These are phyloP conservation scores for Yamadazyma buinensis DNA, from an alignment of 1,139 yeast species.

Conservation along the genomic window DNA sequence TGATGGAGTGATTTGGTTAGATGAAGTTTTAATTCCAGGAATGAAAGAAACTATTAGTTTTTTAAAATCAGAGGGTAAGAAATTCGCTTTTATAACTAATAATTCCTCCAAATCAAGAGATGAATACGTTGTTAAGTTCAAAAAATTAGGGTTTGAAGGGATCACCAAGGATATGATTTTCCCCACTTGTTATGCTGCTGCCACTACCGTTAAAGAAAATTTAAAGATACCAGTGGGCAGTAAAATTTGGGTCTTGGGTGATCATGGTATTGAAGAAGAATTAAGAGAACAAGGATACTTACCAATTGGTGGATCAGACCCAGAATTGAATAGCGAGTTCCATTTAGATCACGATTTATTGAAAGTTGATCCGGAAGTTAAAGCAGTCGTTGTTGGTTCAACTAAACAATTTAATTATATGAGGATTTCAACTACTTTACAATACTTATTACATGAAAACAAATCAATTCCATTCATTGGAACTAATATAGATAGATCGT, in stretches of 20 bases:
- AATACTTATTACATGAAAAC: constrained; percentile 31
- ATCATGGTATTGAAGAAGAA: constrained; percentile 75
- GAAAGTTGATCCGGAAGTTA: constrained; percentile 35
- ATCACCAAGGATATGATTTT: constrained; percentile 27
- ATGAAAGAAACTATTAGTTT: constrained; percentile 63
- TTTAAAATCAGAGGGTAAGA: constrained; percentile 38
- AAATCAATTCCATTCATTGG: constrained; percentile 37
- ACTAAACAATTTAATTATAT: constrained; percentile 37
- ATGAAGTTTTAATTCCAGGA: constrained; percentile 67
- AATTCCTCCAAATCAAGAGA: constrained; percentile 37
- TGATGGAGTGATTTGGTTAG: constrained; percentile 93
- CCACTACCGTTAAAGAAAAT: constrained; percentile 20
- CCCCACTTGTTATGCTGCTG: constrained; percentile 41
- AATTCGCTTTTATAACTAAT: constrained; percentile 36
- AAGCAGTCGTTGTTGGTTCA: constrained; percentile 41
- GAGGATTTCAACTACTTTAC: constrained; percentile 37
- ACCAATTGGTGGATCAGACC: constrained; percentile 70
- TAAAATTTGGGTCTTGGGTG: constrained; percentile 86
- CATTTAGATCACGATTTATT: constrained; percentile 46
- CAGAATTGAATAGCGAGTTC: constrained; percentile 26
- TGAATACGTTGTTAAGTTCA: constrained; percentile 30
- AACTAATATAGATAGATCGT: constrained; percentile 37
- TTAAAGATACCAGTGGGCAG: constrained; percentile 25
- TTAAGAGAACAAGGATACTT: constrained; percentile 62
- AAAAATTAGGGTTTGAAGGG: constrained; percentile 27